Evolutionary conservation across 139 green algal species (phyloP).

Genomic region (Yamagishiella unicocca): DNA sequence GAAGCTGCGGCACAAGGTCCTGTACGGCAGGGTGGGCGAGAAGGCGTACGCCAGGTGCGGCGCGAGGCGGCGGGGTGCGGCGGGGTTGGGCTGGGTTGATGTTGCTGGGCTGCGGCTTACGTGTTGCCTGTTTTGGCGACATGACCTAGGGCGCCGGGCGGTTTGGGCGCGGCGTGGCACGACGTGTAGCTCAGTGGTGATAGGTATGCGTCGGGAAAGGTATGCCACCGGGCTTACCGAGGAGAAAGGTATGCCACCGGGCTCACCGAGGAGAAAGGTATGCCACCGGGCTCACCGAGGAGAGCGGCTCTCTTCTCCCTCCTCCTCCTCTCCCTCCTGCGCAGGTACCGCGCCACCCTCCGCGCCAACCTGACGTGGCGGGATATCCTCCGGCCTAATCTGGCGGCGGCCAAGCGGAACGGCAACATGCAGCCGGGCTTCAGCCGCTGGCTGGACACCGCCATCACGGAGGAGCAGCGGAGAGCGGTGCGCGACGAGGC

Average conservation of each 20-base stretch:
- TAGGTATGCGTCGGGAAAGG: too few relatives aligned
- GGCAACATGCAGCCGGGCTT: constrained; percentile 20
- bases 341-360: constrained; percentile 28
- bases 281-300: too few relatives aligned
- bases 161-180: too few relatives aligned
- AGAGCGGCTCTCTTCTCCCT: neutral
- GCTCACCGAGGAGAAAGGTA: too few relatives aligned
- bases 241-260: too few relatives aligned
- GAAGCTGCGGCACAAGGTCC: constrained; percentile 44
- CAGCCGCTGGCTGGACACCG: constrained; percentile 19
- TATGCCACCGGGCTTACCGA: too few relatives aligned
- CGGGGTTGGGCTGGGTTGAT: neutral
- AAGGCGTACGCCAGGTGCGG: constrained; percentile 26
- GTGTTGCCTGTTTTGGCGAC: too few relatives aligned
- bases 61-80: neutral
- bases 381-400: constrained; percentile 38
- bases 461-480: constrained; percentile 44
- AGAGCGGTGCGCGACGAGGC: constrained; percentile 14
- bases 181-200: too few relatives aligned
- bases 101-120: neutral
- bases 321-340: neutral
- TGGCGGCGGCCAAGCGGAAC: neutral
- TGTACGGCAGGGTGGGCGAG: constrained; percentile 33
- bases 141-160: too few relatives aligned
- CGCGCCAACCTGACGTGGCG: constrained; percentile 30